phyloP scores from a whole-genome alignment of 176 grass and related monocot genomes.

The Otatea glauca region DNA sequence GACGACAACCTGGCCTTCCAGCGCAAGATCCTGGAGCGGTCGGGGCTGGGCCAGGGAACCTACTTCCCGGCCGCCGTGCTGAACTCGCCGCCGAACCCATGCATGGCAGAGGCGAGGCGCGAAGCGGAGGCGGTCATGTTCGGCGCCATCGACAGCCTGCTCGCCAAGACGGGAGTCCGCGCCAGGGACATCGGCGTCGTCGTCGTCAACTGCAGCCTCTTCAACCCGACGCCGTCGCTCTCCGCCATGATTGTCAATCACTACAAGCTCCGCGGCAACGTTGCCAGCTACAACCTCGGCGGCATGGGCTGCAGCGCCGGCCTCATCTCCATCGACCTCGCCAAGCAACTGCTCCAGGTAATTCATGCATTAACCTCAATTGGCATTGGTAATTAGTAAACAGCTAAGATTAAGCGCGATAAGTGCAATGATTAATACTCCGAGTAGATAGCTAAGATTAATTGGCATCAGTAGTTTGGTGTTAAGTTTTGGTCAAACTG shows the following conservation, averaged over 20 bases:
- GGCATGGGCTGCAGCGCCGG: conserved; percentile 93
- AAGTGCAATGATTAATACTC: background rate
- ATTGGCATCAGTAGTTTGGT: background rate
- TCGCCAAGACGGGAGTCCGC: conserved; percentile 63
- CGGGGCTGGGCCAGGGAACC: conserved; percentile 63
- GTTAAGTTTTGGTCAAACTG: background rate
- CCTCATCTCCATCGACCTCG: conserved; percentile 91
- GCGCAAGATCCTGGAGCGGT: conserved; percentile 75
- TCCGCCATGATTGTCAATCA: conserved; percentile 86
- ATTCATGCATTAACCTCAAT: background rate
- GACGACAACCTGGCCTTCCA: conserved; percentile 80
- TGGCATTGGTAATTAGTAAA: background rate
- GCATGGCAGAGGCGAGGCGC: conserved; percentile 86
- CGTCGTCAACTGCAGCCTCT: conserved; percentile 84
- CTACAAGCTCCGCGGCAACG: conserved; percentile 80
- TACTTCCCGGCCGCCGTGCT: conserved; percentile 76
- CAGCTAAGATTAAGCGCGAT: background rate
- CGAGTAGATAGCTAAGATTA: background rate
- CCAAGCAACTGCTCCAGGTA: conserved; percentile 88
- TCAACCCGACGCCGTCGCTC: conserved; percentile 83
- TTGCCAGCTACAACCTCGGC: conserved; percentile 80
- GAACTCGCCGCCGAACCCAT: conserved; percentile 71
- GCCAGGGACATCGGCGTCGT: conserved; percentile 71
- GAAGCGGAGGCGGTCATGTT: conserved; percentile 94
- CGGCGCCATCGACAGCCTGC: conserved; percentile 70